Evolutionary conservation across 1,139 yeast species (phyloP).

Genomic region (Kluyveromyces sp.): DNA sequence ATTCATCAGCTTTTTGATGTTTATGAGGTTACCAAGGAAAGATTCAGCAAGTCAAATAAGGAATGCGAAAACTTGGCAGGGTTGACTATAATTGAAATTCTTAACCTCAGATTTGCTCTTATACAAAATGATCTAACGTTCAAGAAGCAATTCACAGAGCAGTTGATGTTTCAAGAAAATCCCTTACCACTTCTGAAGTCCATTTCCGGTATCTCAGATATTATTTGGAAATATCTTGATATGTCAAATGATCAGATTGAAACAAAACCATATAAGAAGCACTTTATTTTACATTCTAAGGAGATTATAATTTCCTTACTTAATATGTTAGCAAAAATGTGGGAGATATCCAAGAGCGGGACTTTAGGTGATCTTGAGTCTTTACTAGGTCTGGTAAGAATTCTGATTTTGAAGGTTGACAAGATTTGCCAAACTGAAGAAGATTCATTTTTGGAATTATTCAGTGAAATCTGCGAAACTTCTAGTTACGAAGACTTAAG

Average conservation of each 20-base stretch:
- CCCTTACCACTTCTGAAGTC: constrained; percentile 24
- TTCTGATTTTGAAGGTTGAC: constrained; percentile 14
- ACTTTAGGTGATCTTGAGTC: constrained; percentile 34
- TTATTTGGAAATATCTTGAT: constrained; percentile 13
- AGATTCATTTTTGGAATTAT: constrained; percentile 8
- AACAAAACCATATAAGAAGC: constrained; percentile 11
- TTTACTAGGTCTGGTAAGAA: constrained; percentile 22
- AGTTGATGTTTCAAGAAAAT: constrained; percentile 22
- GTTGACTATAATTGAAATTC: constrained; percentile 15
- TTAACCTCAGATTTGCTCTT: constrained; percentile 17
- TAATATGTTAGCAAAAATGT: constrained; percentile 38
- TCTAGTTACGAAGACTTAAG: constrained; percentile 47
- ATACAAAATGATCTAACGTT: constrained; percentile 21
- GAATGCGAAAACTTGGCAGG: constrained; percentile 8
- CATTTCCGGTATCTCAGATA: constrained; percentile 14
- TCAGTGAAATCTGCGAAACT: constrained; percentile 35
- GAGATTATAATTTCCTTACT: constrained; percentile 18
- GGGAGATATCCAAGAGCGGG: constrained; percentile 63
- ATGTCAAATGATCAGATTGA: constrained; percentile 7
- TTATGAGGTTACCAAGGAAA: constrained; percentile 6
- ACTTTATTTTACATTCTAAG: constrained; percentile 19
- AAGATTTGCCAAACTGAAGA: constrained; percentile 10
- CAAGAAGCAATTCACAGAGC: constrained; percentile 22
- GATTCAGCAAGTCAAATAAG: constrained; percentile 11
- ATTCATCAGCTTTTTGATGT: constrained; percentile 10